Evolutionary conservation across 2,329 filamentous ascomycete genomes (phyloP), one percentile per base, ranked within the genome.

Genomic region (Paecilomyces formosus): DNA sequence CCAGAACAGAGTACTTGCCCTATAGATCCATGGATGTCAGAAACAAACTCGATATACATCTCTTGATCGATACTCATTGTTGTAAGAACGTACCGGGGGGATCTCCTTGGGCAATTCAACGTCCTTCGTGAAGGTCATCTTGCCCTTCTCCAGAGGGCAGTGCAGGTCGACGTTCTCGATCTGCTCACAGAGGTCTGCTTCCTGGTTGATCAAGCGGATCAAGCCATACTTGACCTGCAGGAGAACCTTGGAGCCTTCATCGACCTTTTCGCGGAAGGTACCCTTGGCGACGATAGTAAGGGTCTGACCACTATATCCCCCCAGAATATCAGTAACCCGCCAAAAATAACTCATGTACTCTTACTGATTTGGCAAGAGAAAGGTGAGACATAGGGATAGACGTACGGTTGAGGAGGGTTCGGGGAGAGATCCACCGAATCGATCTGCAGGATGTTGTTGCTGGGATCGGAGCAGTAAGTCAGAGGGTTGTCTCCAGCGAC

Each of bases 171-270:
- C 90, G 65, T 97, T 92, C 72, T 84, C 80, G 64, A 96, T 85
- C 73, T 96, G 88, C 61, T 97, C 89, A 80, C 94, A 99, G 39
- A 97, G 84, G 71, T 96, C 88, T 68, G 88, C 86, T 65, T 82
- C 84, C 64, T 89, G 89, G 74, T 84, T 90, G 75, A 99, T 85
- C 63, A 99, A 84, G 57, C 86, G 89, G 74, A 99, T 97, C 64
- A 96, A 81, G 61, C 93, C 93, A 75, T 96, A 97, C 79, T 96
- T 97, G 77, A 99, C 93, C 65, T 87, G 83, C 49, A 99, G 74
- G 54, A 88, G 81, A 62, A 97, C 88, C 67, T 89, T 90, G 60
- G 93, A 90, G 59, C 91, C 93, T 59, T 91, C 73, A 57, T 86
- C 83, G 63, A 99, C 86, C 55, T 81, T 76, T 69, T 95, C 77